Base-by-base conservation (phyloP, 805 yeast species). In the Cyberlindnera amylophila region DNA sequence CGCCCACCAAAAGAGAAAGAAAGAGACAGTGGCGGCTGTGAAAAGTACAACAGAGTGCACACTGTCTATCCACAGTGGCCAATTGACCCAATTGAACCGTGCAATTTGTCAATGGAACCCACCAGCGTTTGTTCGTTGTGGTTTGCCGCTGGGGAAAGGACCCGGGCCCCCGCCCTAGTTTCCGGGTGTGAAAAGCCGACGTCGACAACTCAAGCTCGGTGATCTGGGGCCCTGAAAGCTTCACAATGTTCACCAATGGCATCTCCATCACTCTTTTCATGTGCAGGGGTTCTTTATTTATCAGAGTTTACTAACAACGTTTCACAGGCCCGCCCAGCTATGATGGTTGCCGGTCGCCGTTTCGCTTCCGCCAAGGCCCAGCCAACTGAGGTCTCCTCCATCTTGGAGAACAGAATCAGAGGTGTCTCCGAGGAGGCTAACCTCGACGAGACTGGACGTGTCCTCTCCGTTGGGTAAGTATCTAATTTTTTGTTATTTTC, bases 391-490 rank as follows among this genome's bases (percentile, higher is more conserved):
- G 99, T 93, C 58, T 90, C 99, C 59, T 88, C 98, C 49, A 93
- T 93, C 76, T 82, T 93, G 67, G 99, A 93, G 79, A 96, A 93
- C 74, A 89, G 95, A 77, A 93, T 93, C 79, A 90, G 96, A 79
- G 99, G 99, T 76, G 95, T 91, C 63, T 82, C 96, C 54, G 93
- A 88, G 65, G 98, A 91, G 74, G 87, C 96, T 63, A 82, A 87
- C 84, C 83, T 93, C 67, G 88, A 93, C 74, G 99, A 93, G 78
- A 95, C 99, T 69, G 99, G 99, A 73, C 88, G 96, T 77, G 99
- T 93, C 66, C 80, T 93, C 69, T 85, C 97, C 59, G 96, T 93
- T 67, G 99, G 88, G 88, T 82, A 76, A 61, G 88, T 81, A 39
- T 21, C 8, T 23, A 21, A 27, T 31, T 56, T 47, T 35, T 28